Base-by-base conservation (phyloP, 371 early-diverging fungal species). In the Sporodiniella umbellata region DNA sequence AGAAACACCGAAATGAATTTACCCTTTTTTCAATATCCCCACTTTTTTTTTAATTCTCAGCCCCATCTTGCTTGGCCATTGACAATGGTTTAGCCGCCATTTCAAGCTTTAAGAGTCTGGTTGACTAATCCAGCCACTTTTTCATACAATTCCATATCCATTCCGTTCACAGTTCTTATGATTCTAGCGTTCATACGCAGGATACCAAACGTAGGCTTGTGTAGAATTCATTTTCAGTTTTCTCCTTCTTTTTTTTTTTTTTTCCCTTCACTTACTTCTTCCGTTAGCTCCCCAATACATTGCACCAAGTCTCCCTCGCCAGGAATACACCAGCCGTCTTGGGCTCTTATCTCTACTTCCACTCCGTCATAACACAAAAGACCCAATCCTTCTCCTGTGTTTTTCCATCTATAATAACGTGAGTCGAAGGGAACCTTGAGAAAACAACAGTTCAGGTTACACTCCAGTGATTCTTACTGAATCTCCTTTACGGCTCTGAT, bases 111-210 rank as follows among this genome's bases (percentile, higher is more conserved):
- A 8, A 44, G 12, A 26, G 44, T 21, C 12, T 39, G 44, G 26
- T 51, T 56, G 30, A 45, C 25, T 33, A 56, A 30, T 17, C 45
- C 39, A 21, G 52, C 45, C 8, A 48, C 49, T 24, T 39, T 52
- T 48, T 58, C 52, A 33, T 58, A 58, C 6, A 58, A 21, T 2
- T 58, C 53, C 48, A 58, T 42, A 37, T 58, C 48, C 3, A 58
- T 8, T 17, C 48, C 42, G 15, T 58, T 44, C 2, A 52, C 45
- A 11, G 19, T n/a, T 37, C 58, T 44, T 19, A 52, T 11, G 11
- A 58, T 52, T 11, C 58, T 47, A 3, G 53, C 58, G n/a, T 28
- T 21, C 14, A 58, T 48, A n/a, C 24, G 38, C n/a, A 28, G 4
- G 2, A 26, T 17, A 10, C 44, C 52, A 17, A 33, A 35, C 45